Evolutionary conservation across 805 yeast genomes (phyloP).

Genomic region (Ogataea allantospora): DNA sequence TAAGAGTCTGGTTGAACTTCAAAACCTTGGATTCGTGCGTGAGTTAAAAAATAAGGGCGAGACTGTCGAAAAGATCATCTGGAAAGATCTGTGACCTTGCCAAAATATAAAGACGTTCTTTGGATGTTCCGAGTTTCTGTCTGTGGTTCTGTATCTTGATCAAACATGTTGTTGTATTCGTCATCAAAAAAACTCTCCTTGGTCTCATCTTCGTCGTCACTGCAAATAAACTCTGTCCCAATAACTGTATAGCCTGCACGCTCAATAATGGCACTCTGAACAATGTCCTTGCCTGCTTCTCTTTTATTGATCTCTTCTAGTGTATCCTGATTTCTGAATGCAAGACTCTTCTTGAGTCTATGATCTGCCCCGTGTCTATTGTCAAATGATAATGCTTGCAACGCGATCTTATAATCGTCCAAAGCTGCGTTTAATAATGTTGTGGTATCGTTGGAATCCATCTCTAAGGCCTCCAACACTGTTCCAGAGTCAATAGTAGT

Average conservation of each 20-base stretch:
- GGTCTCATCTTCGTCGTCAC: constrained; percentile 9
- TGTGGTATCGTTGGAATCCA: constrained; percentile 20
- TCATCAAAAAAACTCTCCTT: constrained; percentile 9
- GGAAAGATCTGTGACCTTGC: constrained; percentile 58
- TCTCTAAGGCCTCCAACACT: constrained; percentile 16
- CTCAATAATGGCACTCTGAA: constrained; percentile 1
- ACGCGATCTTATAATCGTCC: constrained; percentile 25
- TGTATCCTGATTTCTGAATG: constrained; percentile 15
- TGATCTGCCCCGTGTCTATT: constrained; percentile 1
- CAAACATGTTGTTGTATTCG: constrained; percentile 16
- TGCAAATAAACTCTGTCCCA: constrained; percentile 13
- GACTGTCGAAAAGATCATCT: constrained; percentile 62
- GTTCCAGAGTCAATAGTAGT: constrained; percentile 20
- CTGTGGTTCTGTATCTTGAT: constrained; percentile 1
- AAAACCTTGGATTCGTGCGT: constrained; percentile 64
- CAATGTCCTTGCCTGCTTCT: background rate
- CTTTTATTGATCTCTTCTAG: constrained; percentile 13
- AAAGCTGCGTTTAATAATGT: constrained; percentile 24
- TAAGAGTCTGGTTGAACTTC: constrained; percentile 70
- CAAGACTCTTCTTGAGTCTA: constrained; percentile 13
- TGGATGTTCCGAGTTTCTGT: constrained; percentile 6
- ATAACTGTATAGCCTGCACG: constrained; percentile 9
- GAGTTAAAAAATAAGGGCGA: constrained; percentile 62
- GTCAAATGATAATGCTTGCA: constrained; percentile 16
- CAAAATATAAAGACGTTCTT: constrained; percentile 25